Base-by-base conservation (phyloP, 2,329 filamentous ascomycete genomes). In the Hypoxylon sp. region DNA sequence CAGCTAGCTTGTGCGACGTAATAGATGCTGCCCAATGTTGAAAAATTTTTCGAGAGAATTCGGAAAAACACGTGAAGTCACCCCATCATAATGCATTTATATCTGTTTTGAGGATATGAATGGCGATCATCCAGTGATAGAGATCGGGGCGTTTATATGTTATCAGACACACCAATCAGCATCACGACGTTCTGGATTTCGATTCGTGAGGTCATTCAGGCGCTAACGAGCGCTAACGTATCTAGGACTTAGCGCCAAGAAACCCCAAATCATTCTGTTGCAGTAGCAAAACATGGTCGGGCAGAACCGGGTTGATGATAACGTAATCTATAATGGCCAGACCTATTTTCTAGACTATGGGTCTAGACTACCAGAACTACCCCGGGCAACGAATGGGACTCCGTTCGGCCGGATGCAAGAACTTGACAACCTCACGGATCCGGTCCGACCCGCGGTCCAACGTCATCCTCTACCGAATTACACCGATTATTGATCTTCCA, bases 391-490 rank as follows among this genome's bases (percentile, higher is more conserved):
- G 32, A 56, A 50, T 63, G 60, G 63, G 25, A 48, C 68, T 69
- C 65, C 68, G 68, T 63, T 69, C 60, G 58, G 66, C 68, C 68
- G 66, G 62, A 55, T 23, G 50, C 49, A 45, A 56, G 17, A 21
- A 17, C 38, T 5, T 21, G 17, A 43, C n/a, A 41, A 2, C 17
- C 50, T 30, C 38, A 63, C 58, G 63, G 63, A 66, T 69, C 68
- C 68, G 68, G 46, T 60, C 68, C 63, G 65, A 69, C 65, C 68
- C 68, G 68, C 52, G 46, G 34, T 23, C 28, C 19, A 64, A 66
- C 63, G 57, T 63, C 63, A 67, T 60, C 53, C 55, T 14, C 55
- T 32, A 55, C 61, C 65, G 68, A 57, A 30, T 7, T 62, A 28
- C 50, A 50, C 66, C 63, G 61, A 65, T 60, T 45, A 28, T 60